Base-by-base conservation (phyloP, 192 early-diverging fungal genomes). In the Gonapodya sp. region DNA sequence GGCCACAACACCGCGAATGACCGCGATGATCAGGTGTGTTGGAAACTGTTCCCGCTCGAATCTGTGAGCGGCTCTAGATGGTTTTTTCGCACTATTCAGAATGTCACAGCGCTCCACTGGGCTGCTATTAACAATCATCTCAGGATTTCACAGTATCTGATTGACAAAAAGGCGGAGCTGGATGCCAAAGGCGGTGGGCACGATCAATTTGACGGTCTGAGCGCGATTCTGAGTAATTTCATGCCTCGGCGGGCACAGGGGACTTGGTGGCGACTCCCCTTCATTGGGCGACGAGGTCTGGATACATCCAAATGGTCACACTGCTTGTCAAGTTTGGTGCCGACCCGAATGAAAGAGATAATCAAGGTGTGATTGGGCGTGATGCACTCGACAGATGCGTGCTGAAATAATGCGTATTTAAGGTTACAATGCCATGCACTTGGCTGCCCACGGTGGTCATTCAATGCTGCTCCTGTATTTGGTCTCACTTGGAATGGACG, bases 211-310 rank as follows among this genome's bases (percentile, higher is more conserved):
- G 18, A 35, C 34, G 79, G 31, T 73, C 78, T 18, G 77, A 16
- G 2, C 79, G 14, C 8, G 36, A 73, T 16, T 31, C n/a, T 36
- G 18, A 81, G 1, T 32, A 24, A 16, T 30, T 31, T 18, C 82
- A 24, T 14, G 2, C 78, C 2, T 78, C 16, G 1, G 18, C 36
- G 2, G 14, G 1, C 34, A 24, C 35, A 84, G 84, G 86, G 36
- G 93, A 95, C 18, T 86, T 94, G 33, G 83, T 87, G n/a, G 95
- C 96, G 0, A 93, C 95, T 14, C 95, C 96, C 1, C 84, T 99
- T 79, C 96, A 97, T 80, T 99, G 97, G 97, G 96, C 96, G 31
- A 84, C 93, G 73, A 88, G 94, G 90, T 92, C 84, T 73, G 93
- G 93, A 36, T 92, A 92, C 33, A 84, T 96, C 31, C 83, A 92